A percentile compares a stretch with the other conserved stretches of the same genome.
Evolutionary conservation across 805 yeast species (phyloP).

Genomic region (Wickerhamomyces bovis): DNA sequence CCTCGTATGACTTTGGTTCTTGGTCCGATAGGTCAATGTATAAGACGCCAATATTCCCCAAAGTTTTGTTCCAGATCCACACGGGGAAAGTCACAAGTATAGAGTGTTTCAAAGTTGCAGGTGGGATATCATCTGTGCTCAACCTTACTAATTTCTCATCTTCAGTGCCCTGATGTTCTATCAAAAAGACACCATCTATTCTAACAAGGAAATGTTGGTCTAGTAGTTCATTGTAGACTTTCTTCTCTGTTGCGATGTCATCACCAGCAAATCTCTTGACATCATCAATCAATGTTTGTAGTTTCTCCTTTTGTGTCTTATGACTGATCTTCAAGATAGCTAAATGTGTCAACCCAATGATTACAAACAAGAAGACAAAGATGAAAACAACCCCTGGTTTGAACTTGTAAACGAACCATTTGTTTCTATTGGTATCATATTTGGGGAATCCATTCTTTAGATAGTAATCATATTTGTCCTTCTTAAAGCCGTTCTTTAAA

Average conservation of each 20-base stretch:
- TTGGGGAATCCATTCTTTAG: constrained; percentile 79
- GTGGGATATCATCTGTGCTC: constrained; percentile 41
- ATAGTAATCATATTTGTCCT: constrained; percentile 80
- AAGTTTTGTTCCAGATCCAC: constrained; percentile 37
- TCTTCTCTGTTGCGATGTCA: constrained; percentile 24
- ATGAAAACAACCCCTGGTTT: constrained; percentile 59
- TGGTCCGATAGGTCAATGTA: constrained; percentile 7
- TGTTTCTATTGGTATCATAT: constrained; percentile 53
- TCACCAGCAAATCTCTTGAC: constrained; percentile 54
- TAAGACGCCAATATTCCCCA: constrained; percentile 31
- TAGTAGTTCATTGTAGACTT: constrained; percentile 20
- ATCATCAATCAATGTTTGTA: constrained; percentile 44
- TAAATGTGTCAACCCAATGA: constrained; percentile 55
- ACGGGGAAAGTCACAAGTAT: constrained; percentile 37
- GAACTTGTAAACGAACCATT: constrained; percentile 58
- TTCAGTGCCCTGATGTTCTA: constrained; percentile 31
- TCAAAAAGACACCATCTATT: constrained; percentile 51
- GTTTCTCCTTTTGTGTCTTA: constrained; percentile 49
- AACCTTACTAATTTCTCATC: constrained; percentile 33
- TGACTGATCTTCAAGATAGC: constrained; percentile 44
- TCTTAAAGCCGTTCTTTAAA: constrained; percentile 43
- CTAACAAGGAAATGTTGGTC: constrained; percentile 51
- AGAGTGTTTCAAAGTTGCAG: constrained; percentile 46
- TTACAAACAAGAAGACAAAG: constrained; percentile 40
- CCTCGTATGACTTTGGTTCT: constrained; percentile 3